Base-by-base conservation (phyloP, 2,329 filamentous ascomycete species). In the Trichoderma sp. region DNA sequence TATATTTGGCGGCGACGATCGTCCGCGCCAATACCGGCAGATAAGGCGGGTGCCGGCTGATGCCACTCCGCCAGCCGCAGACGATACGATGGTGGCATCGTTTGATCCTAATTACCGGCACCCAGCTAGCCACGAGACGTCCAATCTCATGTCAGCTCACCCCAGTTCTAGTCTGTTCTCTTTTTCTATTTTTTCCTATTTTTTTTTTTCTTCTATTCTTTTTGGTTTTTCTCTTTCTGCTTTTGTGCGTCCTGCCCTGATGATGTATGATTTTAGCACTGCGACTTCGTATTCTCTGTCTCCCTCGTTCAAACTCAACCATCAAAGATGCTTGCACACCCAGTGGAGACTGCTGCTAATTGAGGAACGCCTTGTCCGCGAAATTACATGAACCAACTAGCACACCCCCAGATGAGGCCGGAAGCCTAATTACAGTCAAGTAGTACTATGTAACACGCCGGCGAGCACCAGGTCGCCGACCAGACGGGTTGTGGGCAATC, bases 1-100 rank as follows among this genome's bases (percentile, higher is more conserved):
- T 45, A 45, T 39, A 34, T 53, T 50, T 67, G 57, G 64, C 45
- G 64, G 57, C 56, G 64, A 67, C 64, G 64, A 67, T 67, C 64
- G 42, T 59, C 64, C 56, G 42, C 64, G 56, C 54, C 45, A 53
- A 29, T 53, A 54, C 64, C 64, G 64, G 64, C 64, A 67, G 64
- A 67, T 67, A 34, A 50, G 37, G 52, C 56, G 48, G 57, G 54
- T 60, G 64, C 64, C 64, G 64, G 64, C 45, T 54, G 45, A 66
- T 66, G 54, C 42, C 54, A 59, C 64, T 58, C 64, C 54, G 53
- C 42, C 29, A 25, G 54, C 39, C 34, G 54, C 54, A 66, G 50
- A 45, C 39, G 39, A 45, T 34, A 66, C 54, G 54, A 59, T 66
- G 54, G 64, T 66, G 53, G 64, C 45, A 66, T 66, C 42, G 54